Percentiles rank a stretch among this genome's conserved stretches.
Conservation (phyloP, 1,284 basidiomycete genomes). For the Xanthoconium separans region DNA sequence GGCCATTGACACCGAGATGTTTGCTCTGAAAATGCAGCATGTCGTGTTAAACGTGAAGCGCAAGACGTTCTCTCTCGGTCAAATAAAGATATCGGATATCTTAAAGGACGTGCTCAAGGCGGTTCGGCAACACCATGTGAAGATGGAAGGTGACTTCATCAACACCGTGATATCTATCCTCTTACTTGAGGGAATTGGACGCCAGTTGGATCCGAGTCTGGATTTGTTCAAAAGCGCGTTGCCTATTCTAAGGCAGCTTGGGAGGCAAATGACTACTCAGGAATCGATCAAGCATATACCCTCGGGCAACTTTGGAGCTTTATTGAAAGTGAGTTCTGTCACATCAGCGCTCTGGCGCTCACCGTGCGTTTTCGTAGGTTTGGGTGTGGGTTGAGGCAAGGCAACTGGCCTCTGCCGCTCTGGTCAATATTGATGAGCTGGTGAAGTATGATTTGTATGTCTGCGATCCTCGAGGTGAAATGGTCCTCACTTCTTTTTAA, state of each 20-base stretch:
- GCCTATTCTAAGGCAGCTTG: conserved; percentile 87
- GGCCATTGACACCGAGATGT: conserved; percentile 89
- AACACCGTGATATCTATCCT: conserved; percentile 97
- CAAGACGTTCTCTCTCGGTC: conserved; percentile 94
- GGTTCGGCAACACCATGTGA: conserved; percentile 94
- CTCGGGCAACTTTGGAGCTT: conserved; percentile 71
- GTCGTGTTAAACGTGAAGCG: conserved; percentile 91
- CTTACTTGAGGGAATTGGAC: conserved; percentile 92
- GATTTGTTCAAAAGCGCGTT: conserved; percentile 93
- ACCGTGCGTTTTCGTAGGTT: conserved; percentile 45
- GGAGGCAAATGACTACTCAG: conserved; percentile 82
- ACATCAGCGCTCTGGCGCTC: neutral
- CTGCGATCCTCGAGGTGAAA: neutral
- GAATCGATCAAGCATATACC: conserved; percentile 68
- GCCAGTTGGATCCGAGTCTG: conserved; percentile 89
- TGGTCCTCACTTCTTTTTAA: conserved; percentile 17
- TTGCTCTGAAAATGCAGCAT: conserved; percentile 97
- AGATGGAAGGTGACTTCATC: conserved; percentile 98
- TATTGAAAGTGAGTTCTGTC: conserved; percentile 69
- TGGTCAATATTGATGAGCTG: conserved; percentile 76
- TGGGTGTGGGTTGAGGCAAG: conserved; percentile 93
- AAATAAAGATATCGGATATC: conserved; percentile 95
- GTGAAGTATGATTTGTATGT: conserved; percentile 76
- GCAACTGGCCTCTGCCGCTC: conserved; percentile 75
- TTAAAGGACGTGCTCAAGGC: conserved; percentile 84